Percentiles rank a stretch among this genome's conserved stretches.
These are phyloP conservation scores for Acacia concinna DNA, from an alignment of 331 rosid species.

Conservation along the genomic window DNA sequence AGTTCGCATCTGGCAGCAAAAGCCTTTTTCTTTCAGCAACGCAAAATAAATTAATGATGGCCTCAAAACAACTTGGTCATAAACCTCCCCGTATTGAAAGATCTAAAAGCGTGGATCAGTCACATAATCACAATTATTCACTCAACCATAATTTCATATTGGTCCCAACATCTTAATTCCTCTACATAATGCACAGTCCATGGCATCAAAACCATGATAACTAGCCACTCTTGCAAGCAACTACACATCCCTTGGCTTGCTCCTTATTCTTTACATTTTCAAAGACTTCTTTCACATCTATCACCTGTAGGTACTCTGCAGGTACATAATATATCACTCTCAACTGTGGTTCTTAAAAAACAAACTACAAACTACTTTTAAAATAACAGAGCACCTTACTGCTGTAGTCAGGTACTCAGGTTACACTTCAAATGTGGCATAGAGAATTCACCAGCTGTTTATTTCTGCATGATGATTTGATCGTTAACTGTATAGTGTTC, in stretches of 20 bases:
- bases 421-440: neutral
- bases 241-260: constrained; percentile 23
- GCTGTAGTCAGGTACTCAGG: neutral
- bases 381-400: neutral
- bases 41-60: neutral
- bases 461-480: too few relatives aligned
- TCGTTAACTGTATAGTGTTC: neutral
- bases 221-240: constrained; percentile 23
- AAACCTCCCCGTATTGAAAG: neutral
- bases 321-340: constrained; percentile 23
- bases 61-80: neutral
- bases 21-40: neutral
- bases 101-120: constrained; percentile 2
- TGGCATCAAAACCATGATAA: constrained; percentile 48
- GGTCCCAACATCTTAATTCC: constrained; percentile 21
- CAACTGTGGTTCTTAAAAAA: neutral
- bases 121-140: neutral
- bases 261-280: constrained; percentile 31
- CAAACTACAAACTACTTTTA: neutral
- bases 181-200: constrained; percentile 21
- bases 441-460: neutral
- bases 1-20: neutral
- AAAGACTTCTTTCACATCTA: constrained; percentile 21
- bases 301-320: constrained; percentile 27
- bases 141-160: constrained; percentile 26